Percentiles rank a stretch among this genome's conserved stretches.
Conservation (phyloP, 2,329 filamentous ascomycete genomes). For the Pestalotiopsis sp. region DNA sequence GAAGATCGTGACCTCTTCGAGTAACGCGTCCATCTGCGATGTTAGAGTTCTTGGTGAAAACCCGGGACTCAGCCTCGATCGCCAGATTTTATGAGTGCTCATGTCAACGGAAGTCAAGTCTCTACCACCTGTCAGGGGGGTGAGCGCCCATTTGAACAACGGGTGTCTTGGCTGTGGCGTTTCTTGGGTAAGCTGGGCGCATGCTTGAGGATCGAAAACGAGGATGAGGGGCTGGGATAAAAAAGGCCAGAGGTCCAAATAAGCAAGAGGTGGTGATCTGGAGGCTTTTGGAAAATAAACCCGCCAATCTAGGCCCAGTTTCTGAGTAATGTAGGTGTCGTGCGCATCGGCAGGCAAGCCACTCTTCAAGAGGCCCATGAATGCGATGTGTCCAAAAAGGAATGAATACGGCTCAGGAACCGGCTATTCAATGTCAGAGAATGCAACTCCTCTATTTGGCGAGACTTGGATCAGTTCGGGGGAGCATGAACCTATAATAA, state of each 20-base stretch:
- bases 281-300: constrained; percentile 17
- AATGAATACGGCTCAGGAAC: not conserved
- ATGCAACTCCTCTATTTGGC: no score
- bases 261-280: constrained; percentile 19
- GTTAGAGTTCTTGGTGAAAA: constrained; percentile 12
- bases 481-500: no score
- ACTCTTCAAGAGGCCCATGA: not conserved
- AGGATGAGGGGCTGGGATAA: constrained; percentile 19
- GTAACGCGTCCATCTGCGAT: not conserved
- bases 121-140: constrained; percentile 14
- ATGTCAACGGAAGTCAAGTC: constrained; percentile 17
- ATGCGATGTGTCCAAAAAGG: not conserved
- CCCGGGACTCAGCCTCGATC: constrained; percentile 18
- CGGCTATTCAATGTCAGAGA: not conserved
- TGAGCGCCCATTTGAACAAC: constrained; percentile 14
- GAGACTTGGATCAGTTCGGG: no score
- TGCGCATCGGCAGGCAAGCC: constrained; percentile 10
- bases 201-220: constrained; percentile 10
- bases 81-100: constrained; percentile 14
- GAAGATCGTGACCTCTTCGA: constrained; percentile 20
- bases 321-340: constrained; percentile 2
- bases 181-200: constrained; percentile 17
- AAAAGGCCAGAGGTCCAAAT: constrained; percentile 26
- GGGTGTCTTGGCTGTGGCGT: constrained; percentile 17
- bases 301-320: constrained; percentile 14